phyloP scores from a whole-genome alignment of 768 basidiomycete genomes.

The Collybiopsis luxurians region DNA sequence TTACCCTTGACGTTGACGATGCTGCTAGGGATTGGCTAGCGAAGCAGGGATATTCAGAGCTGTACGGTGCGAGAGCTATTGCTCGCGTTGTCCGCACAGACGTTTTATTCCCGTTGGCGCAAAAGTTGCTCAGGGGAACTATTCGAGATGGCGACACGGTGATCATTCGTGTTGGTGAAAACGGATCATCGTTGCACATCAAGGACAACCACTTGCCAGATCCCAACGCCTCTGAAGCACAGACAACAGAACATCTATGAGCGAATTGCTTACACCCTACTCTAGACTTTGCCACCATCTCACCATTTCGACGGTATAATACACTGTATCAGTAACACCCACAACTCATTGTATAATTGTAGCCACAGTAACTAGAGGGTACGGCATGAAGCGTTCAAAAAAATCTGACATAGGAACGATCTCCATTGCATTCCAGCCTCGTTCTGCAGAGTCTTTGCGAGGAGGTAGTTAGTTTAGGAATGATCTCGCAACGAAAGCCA shows the following conservation, averaged over 20 bases:
- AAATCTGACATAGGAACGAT: too few relatives aligned
- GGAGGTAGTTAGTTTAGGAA: too few relatives aligned
- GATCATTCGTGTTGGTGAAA: slow-evolving; percentile 43
- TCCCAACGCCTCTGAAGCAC: slow-evolving; percentile 2
- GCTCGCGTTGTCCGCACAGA: slow-evolving; percentile 82
- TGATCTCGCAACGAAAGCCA: too few relatives aligned
- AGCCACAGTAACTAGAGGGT: too few relatives aligned
- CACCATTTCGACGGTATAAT: too few relatives aligned
- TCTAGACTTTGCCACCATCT: too few relatives aligned
- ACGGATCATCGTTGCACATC: slow-evolving; percentile 47
- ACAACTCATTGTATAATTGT: too few relatives aligned
- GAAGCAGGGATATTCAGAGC: slow-evolving; percentile 73
- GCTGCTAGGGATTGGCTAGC: slow-evolving; percentile 68
- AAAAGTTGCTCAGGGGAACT: slow-evolving; percentile 74
- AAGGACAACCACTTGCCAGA: slow-evolving; percentile 62
- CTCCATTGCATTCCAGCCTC: too few relatives aligned
- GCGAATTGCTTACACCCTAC: too few relatives aligned
- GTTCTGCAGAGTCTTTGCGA: too few relatives aligned
- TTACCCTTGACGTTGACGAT: slow-evolving; percentile 67
- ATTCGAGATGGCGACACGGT: slow-evolving; percentile 71
- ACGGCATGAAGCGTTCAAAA: too few relatives aligned
- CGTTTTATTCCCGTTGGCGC: slow-evolving; percentile 80
- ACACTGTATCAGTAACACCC: too few relatives aligned
- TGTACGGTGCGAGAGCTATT: slow-evolving; percentile 87
- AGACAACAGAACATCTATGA: background rate